Evolutionary conservation across 495 filamentous ascomycete genomes (phyloP).

Genomic region (Neurospora sp.): DNA sequence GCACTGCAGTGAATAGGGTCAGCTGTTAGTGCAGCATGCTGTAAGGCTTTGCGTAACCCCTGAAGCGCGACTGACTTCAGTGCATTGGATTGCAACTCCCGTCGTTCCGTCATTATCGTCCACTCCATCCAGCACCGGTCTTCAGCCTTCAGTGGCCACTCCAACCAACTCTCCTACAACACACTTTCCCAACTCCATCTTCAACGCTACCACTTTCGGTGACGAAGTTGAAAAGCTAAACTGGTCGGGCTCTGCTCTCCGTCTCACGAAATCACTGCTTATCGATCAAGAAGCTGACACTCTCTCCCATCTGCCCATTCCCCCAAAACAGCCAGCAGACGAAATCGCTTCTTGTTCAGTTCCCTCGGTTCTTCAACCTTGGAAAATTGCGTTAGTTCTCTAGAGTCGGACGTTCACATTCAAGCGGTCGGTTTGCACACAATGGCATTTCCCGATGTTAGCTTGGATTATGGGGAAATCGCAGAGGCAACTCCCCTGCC

Average conservation of each 20-base stretch:
- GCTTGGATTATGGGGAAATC: constrained; percentile 80
- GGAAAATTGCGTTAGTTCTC: neutral
- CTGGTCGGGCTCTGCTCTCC: constrained; percentile 19
- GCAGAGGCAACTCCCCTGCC: constrained; percentile 56
- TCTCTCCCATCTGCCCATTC: neutral
- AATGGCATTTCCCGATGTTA: constrained; percentile 41
- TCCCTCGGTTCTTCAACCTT: neutral
- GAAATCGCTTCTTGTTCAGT: neutral
- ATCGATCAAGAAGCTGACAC: neutral
- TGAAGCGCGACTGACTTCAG: neutral
- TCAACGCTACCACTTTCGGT: neutral
- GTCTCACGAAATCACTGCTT: neutral
- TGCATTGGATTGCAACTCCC: neutral
- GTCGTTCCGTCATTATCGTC: neutral
- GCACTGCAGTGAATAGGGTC: neutral
- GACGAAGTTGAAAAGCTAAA: constrained; percentile 2
- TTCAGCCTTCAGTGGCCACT: neutral
- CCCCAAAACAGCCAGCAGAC: neutral
- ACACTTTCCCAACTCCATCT: neutral
- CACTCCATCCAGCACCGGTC: neutral
- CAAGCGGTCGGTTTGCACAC: constrained; percentile 13
- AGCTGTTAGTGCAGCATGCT: neutral
- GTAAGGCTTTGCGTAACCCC: neutral
- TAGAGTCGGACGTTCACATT: neutral
- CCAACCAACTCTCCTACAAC: neutral